These are phyloP conservation scores for Zygotorulaspora florentina DNA, from an alignment of 805 yeast genomes.

Conservation along the genomic window DNA sequence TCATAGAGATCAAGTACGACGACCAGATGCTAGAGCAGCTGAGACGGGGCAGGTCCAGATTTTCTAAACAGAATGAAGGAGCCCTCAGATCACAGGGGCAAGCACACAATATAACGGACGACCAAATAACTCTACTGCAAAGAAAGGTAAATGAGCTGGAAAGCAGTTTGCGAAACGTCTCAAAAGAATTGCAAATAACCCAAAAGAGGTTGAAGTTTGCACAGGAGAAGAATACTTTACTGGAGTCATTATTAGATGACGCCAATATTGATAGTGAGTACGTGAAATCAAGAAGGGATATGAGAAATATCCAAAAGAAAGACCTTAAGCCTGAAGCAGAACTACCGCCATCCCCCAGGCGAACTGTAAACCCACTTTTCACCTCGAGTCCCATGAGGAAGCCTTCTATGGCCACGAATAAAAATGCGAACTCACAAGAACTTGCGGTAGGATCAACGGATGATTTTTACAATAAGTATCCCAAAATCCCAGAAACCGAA, in stretches of 20 bases:
- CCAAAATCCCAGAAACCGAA: constrained; percentile 33
- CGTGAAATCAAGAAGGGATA: constrained; percentile 32
- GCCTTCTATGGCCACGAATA: constrained; percentile 4
- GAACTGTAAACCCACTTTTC: constrained; percentile 28
- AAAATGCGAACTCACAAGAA: constrained; percentile 1
- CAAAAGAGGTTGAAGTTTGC: constrained; percentile 29
- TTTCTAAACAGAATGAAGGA: not conserved
- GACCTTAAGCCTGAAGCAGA: constrained; percentile 30
- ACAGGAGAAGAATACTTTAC: constrained; percentile 28
- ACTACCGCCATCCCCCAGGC: constrained; percentile 32
- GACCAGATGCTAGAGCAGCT: constrained; percentile 25
- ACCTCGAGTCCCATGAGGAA: constrained; percentile 34
- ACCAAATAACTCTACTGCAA: constrained; percentile 19
- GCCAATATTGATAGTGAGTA: constrained; percentile 33
- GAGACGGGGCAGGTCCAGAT: constrained; percentile 20
- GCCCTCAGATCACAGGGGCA: not conserved
- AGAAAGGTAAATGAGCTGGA: constrained; percentile 16
- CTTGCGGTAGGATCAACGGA: constrained; percentile 5
- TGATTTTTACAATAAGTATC: constrained; percentile 30
- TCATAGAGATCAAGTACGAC: constrained; percentile 29
- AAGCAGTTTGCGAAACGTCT: constrained; percentile 10
- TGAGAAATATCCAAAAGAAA: constrained; percentile 31
- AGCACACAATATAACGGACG: constrained; percentile 11
- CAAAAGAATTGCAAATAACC: constrained; percentile 19
- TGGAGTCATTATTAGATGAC: constrained; percentile 32